Evolutionary conservation across 331 rosid species (phyloP), one percentile per base, ranked within the genome.

Genomic region (Stylosanthes scabra): DNA sequence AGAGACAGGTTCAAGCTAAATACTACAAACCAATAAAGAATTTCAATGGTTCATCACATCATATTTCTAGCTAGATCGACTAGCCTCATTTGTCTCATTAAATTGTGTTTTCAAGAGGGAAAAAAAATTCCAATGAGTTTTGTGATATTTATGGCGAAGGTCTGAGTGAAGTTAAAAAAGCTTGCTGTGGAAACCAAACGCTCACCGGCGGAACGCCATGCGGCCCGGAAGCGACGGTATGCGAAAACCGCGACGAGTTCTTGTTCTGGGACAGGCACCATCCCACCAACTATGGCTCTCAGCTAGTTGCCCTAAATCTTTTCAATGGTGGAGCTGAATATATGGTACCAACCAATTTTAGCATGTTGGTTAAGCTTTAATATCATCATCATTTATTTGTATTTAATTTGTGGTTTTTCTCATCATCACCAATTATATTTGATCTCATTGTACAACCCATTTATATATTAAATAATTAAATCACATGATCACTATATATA

Each of bases 181-280:
- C 83, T 2, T 80, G 83, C 47, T 80, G 80, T 9, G 76, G 83
- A 80, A 68, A 68, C 20, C 9, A 7, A 40, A 74, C 63, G 7
- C 1, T 68, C 1, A 12, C 7, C 7, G 63, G 12, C 4, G 78
- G 63, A 41, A 59, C 5, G 0, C 8, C 59, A 0, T 68, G 80
- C 9, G 9, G 56, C 10, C 55, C 72, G 10, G 7, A 44, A 42
- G 55, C 80, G 2, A 3, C 27, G 0, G 28, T 74, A 8, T 74
- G 80, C 12, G 5, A 37, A 11, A 25, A 74, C 4, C 59, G 72
- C 3, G 1, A 5, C 27, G 0, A 1, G 0, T 79, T 27, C 60
- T 51, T 74, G 45, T 74, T 80, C 0, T 80, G 83, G 83, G 83
- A 80, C 9, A 40, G 63, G 8, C 46, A 3, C 47, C 80, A 74